Base-by-base conservation (phyloP, 2,329 filamentous ascomycete genomes). In the Rutstroemia sp. region DNA sequence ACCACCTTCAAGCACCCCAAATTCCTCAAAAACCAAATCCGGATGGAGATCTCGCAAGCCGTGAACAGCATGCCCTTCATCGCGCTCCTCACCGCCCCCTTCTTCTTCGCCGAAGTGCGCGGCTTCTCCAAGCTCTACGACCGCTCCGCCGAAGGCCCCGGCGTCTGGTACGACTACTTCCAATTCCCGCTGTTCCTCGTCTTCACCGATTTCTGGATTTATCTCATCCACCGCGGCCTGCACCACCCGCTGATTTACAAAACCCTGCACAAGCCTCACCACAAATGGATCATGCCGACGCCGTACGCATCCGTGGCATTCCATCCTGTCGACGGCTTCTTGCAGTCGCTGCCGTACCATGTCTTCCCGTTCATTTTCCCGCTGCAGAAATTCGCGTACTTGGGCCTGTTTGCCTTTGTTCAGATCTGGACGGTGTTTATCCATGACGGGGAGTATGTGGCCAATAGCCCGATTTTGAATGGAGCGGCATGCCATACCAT, bases 251-350 rank as follows among this genome's bases (percentile, higher is more conserved):
- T 74, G 48, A 71, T 94, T 65, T 97, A 97, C 82, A 95, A 92
- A 77, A 78, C 78, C 63, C 79, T 96, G 50, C 92, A 97, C 82
- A 97, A 97, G 82, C 87, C 91, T 63, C 92, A 97, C 75, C 92
- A 97, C 84, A 96, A 96, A 78, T 97, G 92, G 92, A 96, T 97
- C 74, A 95, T 96, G 90, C 92, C 92, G 3, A 95, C 90, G 3
- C 92, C 92, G 0, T 96, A 83, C 71, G 92, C 92, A 44, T 91
- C 87, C 65, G 88, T 96, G 70, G 92, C 92, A 57, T 97, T 97
- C 81, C 91, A 97, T 76, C 92, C 92, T 1, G 71, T 96, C 52
- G 92, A 97, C 69, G 92, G 92, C 68, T 96, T 87, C 74, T 80
- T 85, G 10, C 92, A 97, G 76, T 88, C 87, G 59, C 71, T 95